phyloP scores from a whole-genome alignment of 2,329 filamentous ascomycete genomes.

The Aspergillus sergii region DNA sequence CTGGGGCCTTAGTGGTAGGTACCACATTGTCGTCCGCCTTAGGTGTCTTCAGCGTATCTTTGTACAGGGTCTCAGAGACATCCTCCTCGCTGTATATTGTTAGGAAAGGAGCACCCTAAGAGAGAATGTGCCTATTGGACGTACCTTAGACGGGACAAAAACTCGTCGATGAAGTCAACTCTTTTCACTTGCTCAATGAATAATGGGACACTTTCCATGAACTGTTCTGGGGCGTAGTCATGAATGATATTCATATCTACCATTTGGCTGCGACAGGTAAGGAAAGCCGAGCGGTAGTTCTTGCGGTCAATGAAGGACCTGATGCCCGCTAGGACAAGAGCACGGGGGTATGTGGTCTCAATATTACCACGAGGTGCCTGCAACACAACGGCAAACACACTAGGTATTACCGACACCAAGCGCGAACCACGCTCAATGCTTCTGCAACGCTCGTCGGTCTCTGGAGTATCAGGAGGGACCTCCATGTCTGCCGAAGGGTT shows the following conservation, averaged over 20 bases:
- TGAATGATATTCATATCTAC: constrained; percentile 98
- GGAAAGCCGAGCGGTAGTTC: constrained; percentile 81
- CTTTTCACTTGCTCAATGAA: constrained; percentile 86
- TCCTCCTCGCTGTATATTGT: constrained; percentile 70
- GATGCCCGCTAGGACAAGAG: constrained; percentile 89
- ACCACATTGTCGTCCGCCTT: constrained; percentile 26
- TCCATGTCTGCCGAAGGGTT: constrained; percentile 65
- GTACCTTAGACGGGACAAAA: constrained; percentile 81
- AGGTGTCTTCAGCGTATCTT: constrained; percentile 69
- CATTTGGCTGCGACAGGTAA: constrained; percentile 85
- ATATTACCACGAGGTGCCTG: constrained; percentile 97
- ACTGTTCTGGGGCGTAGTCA: constrained; percentile 86
- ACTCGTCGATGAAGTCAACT: constrained; percentile 81
- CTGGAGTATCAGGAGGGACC: constrained; percentile 83
- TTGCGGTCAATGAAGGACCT: constrained; percentile 76
- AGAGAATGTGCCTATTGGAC: constrained; percentile 20
- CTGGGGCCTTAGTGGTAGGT: constrained; percentile 15
- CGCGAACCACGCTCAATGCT: constrained; percentile 87
- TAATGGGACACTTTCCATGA: constrained; percentile 71
- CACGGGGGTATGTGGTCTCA: constrained; percentile 91
- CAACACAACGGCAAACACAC: constrained; percentile 79
- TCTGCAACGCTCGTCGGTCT: constrained; percentile 87
- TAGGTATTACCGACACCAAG: constrained; percentile 86
- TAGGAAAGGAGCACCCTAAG: constrained; percentile 26
- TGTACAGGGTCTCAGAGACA: constrained; percentile 90